phyloP scores from a whole-genome alignment of 495 filamentous ascomycete genomes.

The Penicillium samsonianum region DNA sequence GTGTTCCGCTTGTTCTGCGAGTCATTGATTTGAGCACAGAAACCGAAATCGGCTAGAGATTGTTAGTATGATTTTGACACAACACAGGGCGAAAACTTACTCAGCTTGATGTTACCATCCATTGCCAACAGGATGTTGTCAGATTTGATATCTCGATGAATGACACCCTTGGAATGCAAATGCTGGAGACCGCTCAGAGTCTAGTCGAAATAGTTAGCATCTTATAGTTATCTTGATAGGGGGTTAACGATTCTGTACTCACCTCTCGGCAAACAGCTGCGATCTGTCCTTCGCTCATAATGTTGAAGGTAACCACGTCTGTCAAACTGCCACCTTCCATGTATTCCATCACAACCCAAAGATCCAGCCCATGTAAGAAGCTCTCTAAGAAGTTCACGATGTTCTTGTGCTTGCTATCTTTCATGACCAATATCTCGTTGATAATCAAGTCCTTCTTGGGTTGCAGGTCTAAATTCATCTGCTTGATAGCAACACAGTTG shows the following conservation, averaged over 20 bases:
- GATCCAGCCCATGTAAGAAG: constrained; percentile 80
- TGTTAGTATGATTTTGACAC: constrained; percentile 33
- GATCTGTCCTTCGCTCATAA: constrained; percentile 97
- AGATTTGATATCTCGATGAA: constrained; percentile 98
- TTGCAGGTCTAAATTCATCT: constrained; percentile 98
- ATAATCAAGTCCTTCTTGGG: constrained; percentile 99
- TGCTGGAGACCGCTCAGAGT: constrained; percentile 91
- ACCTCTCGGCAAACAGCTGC: constrained; percentile 92
- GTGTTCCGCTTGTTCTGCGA: constrained; percentile 95
- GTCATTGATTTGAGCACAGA: constrained; percentile 98
- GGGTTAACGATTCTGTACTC: constrained; percentile 21
- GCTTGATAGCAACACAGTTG: constrained; percentile 93
- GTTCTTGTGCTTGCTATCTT: constrained; percentile 96
- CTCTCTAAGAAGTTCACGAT: constrained; percentile 99
- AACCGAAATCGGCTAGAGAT: constrained; percentile 87
- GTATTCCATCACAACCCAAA: constrained; percentile 99
- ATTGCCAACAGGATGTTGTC: constrained; percentile 95
- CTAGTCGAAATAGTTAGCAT: constrained; percentile 36
- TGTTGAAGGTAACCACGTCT: constrained; percentile 98
- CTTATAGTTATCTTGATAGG: neutral
- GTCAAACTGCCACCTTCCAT: constrained; percentile 99
- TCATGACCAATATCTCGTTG: constrained; percentile 99
- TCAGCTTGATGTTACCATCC: constrained; percentile 96
- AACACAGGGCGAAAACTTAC: constrained; percentile 55
- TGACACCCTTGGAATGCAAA: constrained; percentile 95